Percentiles rank a stretch among this genome's conserved stretches.
These are phyloP conservation scores for Aspergillus leporis DNA, from an alignment of 495 filamentous ascomycete genomes.

Conservation along the genomic window DNA sequence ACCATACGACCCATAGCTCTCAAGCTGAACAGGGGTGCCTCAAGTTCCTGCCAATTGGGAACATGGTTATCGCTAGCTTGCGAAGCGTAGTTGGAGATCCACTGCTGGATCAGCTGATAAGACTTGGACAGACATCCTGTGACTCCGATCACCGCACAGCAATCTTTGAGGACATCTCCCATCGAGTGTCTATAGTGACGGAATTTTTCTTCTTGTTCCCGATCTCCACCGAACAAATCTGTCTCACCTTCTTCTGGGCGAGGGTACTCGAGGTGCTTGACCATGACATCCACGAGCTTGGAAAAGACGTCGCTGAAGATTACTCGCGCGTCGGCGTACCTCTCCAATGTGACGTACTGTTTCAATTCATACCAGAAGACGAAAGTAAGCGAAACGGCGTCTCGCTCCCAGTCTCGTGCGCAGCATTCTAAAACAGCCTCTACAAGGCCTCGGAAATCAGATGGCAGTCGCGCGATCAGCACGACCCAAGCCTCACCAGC, in stretches of 20 bases:
- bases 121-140: slow-evolving; percentile 87
- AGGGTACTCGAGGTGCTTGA: slow-evolving; percentile 88
- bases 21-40: slow-evolving; percentile 93
- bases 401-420: slow-evolving; percentile 79
- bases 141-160: slow-evolving; percentile 92
- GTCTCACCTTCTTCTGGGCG: slow-evolving; percentile 71
- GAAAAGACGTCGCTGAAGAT: slow-evolving; percentile 77
- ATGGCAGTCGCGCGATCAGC: slow-evolving; percentile 79
- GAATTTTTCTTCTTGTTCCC: slow-evolving; percentile 96
- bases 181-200: slow-evolving; percentile 93
- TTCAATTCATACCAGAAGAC: slow-evolving; percentile 99
- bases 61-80: slow-evolving; percentile 72
- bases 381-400: slow-evolving; percentile 89
- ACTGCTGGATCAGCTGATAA: slow-evolving; percentile 77
- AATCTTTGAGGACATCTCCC: slow-evolving; percentile 97
- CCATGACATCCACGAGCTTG: slow-evolving; percentile 88
- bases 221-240: slow-evolving; percentile 93
- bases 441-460: slow-evolving; percentile 80
- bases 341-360: slow-evolving; percentile 87
- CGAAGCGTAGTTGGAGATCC: slow-evolving; percentile 79
- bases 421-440: slow-evolving; percentile 89
- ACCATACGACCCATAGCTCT: slow-evolving; percentile 98
- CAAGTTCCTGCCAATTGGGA: slow-evolving; percentile 94
- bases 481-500: slow-evolving; percentile 94
- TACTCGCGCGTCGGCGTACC: slow-evolving; percentile 78